Evolutionary conservation across 495 filamentous ascomycete genomes (phyloP), one percentile per base, ranked within the genome.

Genomic region (Penicillium samsonianum): DNA sequence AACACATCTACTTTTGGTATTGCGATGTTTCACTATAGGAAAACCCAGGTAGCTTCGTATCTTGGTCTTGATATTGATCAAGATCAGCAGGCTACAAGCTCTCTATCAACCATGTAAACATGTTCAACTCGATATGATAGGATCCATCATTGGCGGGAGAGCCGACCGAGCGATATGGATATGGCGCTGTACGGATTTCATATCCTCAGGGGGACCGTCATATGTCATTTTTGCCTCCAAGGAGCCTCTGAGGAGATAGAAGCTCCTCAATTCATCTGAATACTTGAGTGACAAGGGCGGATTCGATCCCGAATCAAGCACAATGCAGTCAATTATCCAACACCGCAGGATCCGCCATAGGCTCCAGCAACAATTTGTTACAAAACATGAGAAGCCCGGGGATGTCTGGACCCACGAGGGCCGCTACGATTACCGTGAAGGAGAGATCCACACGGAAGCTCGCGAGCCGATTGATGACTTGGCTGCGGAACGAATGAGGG

Each of bases 291-390:
- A 19, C 22, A 23, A 20, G 5, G 22, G 30, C 26, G 35, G 28
- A 46, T 35, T 23, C 43, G 30, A 19, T n/a, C 25, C 53, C 14
- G 23, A n/a, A 28, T 19, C 23, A 41, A 52, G 51, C 43, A 67
- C 40, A 26, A 76, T 72, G 72, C 72, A 76, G 37, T 67, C 70
- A 0, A 53, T 70, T 37, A 48, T 63, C 11, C 74, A 78, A 53
- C 73, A 73, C 54, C 69, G 72, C 11, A 65, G 66, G 19, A 73
- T 80, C 46, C 54, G 64, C 31, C 65, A 57, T 55, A 63, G 73
- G 30, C 69, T 75, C 16, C 35, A 71, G 35, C 53, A 55, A 45
- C 75, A 79, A 51, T 33, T 70, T 5, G 69, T 67, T 14, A 37
- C 52, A 3, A 60, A 57, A 9, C 50, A 60, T 37, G 49, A 58